Percentiles rank a stretch among this genome's conserved stretches.
phyloP scores from a whole-genome alignment of 306 rosid species.

The Phaseolus lunatus region DNA sequence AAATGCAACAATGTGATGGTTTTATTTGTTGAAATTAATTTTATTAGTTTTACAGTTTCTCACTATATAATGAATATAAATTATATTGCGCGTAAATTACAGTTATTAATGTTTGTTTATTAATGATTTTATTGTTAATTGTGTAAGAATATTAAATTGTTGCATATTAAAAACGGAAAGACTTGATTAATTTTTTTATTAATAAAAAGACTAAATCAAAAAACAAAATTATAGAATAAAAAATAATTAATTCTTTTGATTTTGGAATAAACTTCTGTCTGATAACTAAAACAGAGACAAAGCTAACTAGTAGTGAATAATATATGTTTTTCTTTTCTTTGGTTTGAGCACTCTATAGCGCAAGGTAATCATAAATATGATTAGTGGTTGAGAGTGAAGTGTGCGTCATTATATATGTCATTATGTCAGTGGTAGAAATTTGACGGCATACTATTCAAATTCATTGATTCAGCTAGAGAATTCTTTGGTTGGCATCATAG shows the following conservation, averaged over 20 bases:
- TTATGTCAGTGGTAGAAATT: constrained; percentile 51
- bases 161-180: too few relatives aligned
- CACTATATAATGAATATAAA: too few relatives aligned
- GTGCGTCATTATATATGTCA: constrained; percentile 44
- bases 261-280: background rate
- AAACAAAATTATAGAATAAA: background rate
- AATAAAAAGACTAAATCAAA: too few relatives aligned
- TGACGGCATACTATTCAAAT: constrained; percentile 26
- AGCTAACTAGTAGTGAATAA: background rate
- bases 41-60: too few relatives aligned
- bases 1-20: too few relatives aligned
- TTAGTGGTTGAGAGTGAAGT: constrained; percentile 43
- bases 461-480: constrained; percentile 45
- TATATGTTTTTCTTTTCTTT: constrained; percentile 5
- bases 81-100: too few relatives aligned
- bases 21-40: too few relatives aligned
- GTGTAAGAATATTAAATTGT: too few relatives aligned
- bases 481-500: constrained; percentile 16
- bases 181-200: too few relatives aligned
- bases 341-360: background rate
- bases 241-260: background rate
- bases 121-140: too few relatives aligned
- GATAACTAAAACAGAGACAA: background rate
- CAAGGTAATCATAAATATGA: constrained; percentile 19
- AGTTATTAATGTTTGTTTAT: too few relatives aligned